Evolutionary conservation across 345 rosid species (phyloP), one percentile per base, ranked within the genome.

Genomic region (Gossypium stocksii): DNA sequence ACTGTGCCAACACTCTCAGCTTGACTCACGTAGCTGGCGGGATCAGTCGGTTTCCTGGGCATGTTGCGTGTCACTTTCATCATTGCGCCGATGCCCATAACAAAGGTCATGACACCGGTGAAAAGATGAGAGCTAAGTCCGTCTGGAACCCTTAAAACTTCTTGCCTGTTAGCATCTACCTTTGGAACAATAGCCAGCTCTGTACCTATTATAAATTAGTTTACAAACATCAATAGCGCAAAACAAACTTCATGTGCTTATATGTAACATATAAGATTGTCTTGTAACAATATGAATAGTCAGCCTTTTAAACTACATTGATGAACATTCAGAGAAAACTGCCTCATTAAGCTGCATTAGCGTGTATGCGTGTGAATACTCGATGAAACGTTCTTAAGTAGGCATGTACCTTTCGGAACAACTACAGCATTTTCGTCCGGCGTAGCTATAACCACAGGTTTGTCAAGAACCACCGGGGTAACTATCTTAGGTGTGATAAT

Each of bases 81-180:
- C 89, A 92, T 85, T 5, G 97, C 89, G 60, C 83, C 92, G 3
- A 94, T 85, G 49, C 98, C 95, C 89, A 87, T 88, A 27, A 91
- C 89, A 17, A 94, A 81, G 63, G 97, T 88, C 98, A 94, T 87
- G 14, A 94, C 88, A 8, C 95, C 97, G 0, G 87, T 88, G 82
- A 90, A 82, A 73, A 92, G 75, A 41, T 87, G 97, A 45, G 91
- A 86, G 77, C 89, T 83, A 43, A 70, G 67, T 25, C 84, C 87
- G n/a, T 80, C 88, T 52, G 89, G 61, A 65, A 46, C 80, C 81
- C 81, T 87, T 77, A 63, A 67, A 59, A 77, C 76, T 66, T 83
- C 82, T 34, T 81, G 73, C 74, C 78, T 70, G 5, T 34, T 34
- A 41, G 82, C 51, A 72, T 88, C 89, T 76, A 83, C 83, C 67